Base-by-base conservation (phyloP, 2,329 filamentous ascomycete genomes). In the Fusarium sp. region DNA sequence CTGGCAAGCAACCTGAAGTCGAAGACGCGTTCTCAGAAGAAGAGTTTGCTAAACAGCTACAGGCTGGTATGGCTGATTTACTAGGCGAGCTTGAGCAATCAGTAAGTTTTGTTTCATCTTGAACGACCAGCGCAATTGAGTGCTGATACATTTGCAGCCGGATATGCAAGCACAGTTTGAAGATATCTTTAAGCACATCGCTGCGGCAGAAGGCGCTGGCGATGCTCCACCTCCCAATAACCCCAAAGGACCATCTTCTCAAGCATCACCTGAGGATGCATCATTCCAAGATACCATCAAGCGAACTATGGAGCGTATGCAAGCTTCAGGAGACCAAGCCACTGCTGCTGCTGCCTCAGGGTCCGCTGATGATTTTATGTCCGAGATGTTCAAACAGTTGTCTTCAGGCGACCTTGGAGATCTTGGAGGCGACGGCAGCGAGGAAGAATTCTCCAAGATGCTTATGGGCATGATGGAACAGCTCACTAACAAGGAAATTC, bases 391-490 rank as follows among this genome's bases (percentile, higher is more conserved):
- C 77, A 96, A 96, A 81, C 93, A 96, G 69, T 91, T 98, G 35
- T 77, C 78, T 4, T 80, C 80, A 83, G 92, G 93, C 76, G 87
- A 88, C 27, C 81, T 85, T 3, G 89, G 87, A 15, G 78, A 74
- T 35, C 80, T 85, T 2, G 89, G 87, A n/a, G 78, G 78, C n/a
- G 91, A 88, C 13, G 82, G 81, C 40, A 77, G 79, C 54, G 94
- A 98, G 61, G 94, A 96, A 75, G 94, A 97, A 75, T 93, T 98
- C 76, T 94, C 93, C 62, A 95, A 97, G 83, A 94, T 98, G 90
- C 88, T 99, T 65, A 90, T 97, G 87, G 93, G 93, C 58, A 97
- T 98, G 94, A 98, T 99, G 95, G 94, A 98, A 83, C 95, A 99
- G 81, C 87, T 99, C 70, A 98, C 96, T 6, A 97, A 97, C 81